Evolutionary conservation across 1,284 basidiomycete genomes (phyloP), one percentile per base, ranked within the genome.

Genomic region (Cryptococcus floricola): DNA sequence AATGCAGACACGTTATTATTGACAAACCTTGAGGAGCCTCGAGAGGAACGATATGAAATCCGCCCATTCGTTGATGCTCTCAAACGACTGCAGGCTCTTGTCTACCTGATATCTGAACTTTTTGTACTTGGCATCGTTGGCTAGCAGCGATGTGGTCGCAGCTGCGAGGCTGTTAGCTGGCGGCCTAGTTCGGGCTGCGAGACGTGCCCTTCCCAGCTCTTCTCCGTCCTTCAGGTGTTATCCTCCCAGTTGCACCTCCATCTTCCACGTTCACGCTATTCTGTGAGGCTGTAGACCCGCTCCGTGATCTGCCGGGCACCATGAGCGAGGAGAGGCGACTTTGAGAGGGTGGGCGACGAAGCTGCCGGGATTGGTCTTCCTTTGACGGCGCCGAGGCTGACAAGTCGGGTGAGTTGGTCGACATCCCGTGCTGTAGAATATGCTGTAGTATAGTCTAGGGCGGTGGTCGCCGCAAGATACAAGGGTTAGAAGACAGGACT

Each of bases 31-130:
- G 64, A 97, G 85, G 56, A 99, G 78, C 60, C 94, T 87, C 66
- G 93, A 94, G 69, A 99, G 79, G 78, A 98, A 98, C 44, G 95
- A 89, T 72, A 98, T 98, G 75, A 95, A 98, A 80, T 99, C 96
- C 57, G 96, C 95, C 96, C 96, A 99, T 80, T 99, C 96, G 60
- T 95, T 91, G 59, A 98, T 91, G 71, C 85, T 91, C 73, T 98
- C 94, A 69, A 99, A 98, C 1, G 90, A 88, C 62, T 87, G 88
- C 28, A 99, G 81, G 62, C 89, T 91, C 74, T 88, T 88, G 73
- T 98, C 96, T 52, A 99, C 88, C 66, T 91, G 86, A 52, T 87
- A 84, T 0, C 87, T 82, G 77, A 94, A 98, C 78, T 97, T 97
- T 81, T 91, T 92, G 80, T 88, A 98, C 75, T 94, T 94, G n/a